Percentiles rank a stretch among this genome's conserved stretches.
These are phyloP conservation scores for Phialophora chinensis DNA, from an alignment of 2,329 filamentous ascomycete species.

Conservation along the genomic window DNA sequence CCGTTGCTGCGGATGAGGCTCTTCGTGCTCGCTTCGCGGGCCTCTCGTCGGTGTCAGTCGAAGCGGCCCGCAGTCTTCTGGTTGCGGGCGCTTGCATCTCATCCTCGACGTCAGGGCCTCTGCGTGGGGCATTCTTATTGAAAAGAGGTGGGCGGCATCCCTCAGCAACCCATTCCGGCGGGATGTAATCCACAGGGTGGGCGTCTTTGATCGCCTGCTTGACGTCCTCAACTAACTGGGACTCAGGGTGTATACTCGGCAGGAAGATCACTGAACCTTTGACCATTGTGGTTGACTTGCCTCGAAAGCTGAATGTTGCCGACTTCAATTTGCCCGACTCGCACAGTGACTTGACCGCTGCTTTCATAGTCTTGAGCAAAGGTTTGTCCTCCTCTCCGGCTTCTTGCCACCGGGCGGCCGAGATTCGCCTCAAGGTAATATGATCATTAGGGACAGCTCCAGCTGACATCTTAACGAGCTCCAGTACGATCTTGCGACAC, in stretches of 20 bases:
- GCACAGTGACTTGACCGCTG: conserved; percentile 57
- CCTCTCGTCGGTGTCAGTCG: not conserved
- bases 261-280: conserved; percentile 59
- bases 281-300: conserved; percentile 54
- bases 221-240: conserved; percentile 55
- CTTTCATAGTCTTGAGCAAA: conserved; percentile 59
- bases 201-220: conserved; percentile 57
- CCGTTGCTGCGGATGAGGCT: conserved; percentile 5
- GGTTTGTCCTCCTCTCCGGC: conserved; percentile 53
- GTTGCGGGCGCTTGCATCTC: conserved; percentile 34
- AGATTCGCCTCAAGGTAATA: conserved; percentile 44
- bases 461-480: conserved; percentile 59
- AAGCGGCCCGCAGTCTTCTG: conserved; percentile 24
- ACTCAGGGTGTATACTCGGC: conserved; percentile 52
- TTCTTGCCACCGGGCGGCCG: conserved; percentile 53
- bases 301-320: conserved; percentile 58
- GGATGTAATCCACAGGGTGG: conserved; percentile 53
- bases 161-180: conserved; percentile 49
- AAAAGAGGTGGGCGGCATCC: conserved; percentile 25
- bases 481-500: conserved; percentile 57
- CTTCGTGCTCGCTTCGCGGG: not conserved
- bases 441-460: conserved; percentile 62
- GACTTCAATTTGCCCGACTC: conserved; percentile 59
- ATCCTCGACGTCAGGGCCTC: conserved; percentile 42
- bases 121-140: conserved; percentile 20